These are phyloP conservation scores for Orbilia brochopaga DNA, from an alignment of 2,329 filamentous ascomycete genomes.

Conservation along the genomic window DNA sequence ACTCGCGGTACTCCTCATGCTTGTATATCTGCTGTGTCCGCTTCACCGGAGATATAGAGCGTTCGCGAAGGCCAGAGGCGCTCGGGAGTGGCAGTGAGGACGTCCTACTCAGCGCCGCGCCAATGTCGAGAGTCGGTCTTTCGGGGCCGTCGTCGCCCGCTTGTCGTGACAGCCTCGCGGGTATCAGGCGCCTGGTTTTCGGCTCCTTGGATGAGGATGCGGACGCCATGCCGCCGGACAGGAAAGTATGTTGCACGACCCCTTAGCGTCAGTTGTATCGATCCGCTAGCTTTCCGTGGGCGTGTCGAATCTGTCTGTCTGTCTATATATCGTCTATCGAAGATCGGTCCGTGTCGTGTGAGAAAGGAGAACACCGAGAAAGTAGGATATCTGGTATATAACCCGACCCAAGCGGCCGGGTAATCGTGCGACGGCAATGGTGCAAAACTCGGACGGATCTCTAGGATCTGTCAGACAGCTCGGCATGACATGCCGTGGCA, in stretches of 20 bases:
- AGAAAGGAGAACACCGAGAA: too few species aligned
- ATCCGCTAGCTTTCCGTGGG: too few species aligned
- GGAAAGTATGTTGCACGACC: background rate
- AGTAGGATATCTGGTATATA: too few species aligned
- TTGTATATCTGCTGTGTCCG: constrained; percentile 31
- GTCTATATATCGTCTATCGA: too few species aligned
- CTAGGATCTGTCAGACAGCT: too few species aligned
- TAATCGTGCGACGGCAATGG: too few species aligned
- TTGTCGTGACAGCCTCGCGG: constrained; percentile 14
- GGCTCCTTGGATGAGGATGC: constrained; percentile 13
- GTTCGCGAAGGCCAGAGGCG: constrained; percentile 23
- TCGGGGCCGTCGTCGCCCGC: constrained; percentile 10
- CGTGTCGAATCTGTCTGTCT: too few species aligned
- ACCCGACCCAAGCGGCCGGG: too few species aligned
- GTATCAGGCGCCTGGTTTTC: constrained; percentile 23
- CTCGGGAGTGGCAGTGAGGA: constrained; percentile 36
- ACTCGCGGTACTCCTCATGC: constrained; percentile 35
- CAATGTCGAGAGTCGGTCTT: background rate
- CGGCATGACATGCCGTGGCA: too few species aligned
- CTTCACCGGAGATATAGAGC: constrained; percentile 40
- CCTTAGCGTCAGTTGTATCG: too few species aligned
- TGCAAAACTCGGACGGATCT: too few species aligned
- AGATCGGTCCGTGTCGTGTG: too few species aligned
- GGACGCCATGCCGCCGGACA: constrained; percentile 28
- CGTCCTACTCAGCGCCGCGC: constrained; percentile 23